Base-by-base conservation (phyloP, 257 asterid species). In the Sherardia arvensis region DNA sequence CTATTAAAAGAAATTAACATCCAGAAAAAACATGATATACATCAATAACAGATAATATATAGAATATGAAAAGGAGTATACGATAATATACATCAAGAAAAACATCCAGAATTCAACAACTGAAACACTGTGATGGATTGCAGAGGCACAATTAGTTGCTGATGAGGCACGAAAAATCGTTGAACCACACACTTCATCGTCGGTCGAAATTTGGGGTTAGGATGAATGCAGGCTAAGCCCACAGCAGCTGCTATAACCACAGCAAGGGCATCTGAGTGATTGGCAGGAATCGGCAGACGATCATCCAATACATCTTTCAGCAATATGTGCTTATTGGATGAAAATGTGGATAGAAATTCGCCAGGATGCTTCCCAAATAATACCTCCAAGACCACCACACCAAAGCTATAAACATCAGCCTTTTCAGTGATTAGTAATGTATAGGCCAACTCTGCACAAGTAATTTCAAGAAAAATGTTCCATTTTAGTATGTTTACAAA, bases 321-420 rank as follows among this genome's bases (percentile, higher is more conserved):
- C 55, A 23, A 23, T 15, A 25, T 43, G 12, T 25, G 25, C 7
- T 43, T 55, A 22, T 6, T 18, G 22, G 55, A 62, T 25, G 66
- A 40, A 6, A 40, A 25, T 0, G 25, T 6, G 17, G 66, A 62
- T 14, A 62, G 25, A 29, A 62, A 40, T 2, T 62, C 55, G 25
- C 55, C 55, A 3, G 56, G 66, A 62, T 62, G 66, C 66, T 25
- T 25, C 28, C 66, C 66, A 2, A 62, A 62, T 36, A 62, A 15
- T 15, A 29, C 40, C 25, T 62, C 66, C 18, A 62, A 12, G 4
- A 23, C 55, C 55, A 62, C 55, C 23, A 62, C 20, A 2, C 66
- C 66, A 1, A 40, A 62, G 55, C 66, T 40, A 25, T 62, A 62
- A 3, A 62, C 66, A 62, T 62, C 66, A 0, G 36, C 21, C 55